phyloP scores from a whole-genome alignment of 2,329 filamentous ascomycete species.

The Septoria petroselini region DNA sequence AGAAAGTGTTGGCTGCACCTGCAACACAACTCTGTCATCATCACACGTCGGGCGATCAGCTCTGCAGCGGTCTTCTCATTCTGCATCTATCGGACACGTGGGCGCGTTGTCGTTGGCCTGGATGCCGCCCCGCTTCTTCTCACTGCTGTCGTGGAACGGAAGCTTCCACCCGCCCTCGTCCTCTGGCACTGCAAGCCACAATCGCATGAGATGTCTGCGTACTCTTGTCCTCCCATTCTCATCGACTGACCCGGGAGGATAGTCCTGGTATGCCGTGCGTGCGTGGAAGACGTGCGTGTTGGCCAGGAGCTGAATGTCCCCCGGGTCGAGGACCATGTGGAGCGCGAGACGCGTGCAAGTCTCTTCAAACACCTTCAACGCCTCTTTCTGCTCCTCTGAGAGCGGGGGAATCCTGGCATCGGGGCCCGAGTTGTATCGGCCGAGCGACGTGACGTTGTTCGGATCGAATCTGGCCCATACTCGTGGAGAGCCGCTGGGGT shows the following conservation, averaged over 20 bases:
- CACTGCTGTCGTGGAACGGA: conserved; percentile 73
- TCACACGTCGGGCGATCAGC: too few species aligned
- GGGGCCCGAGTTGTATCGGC: conserved; percentile 62
- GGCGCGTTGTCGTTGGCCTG: conserved; percentile 79
- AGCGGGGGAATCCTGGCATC: conserved; percentile 63
- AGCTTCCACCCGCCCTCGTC: conserved; percentile 79
- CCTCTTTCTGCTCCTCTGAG: conserved; percentile 65
- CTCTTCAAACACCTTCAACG: conserved; percentile 67
- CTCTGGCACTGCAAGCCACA: conserved; percentile 82
- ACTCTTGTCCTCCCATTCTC: conserved; percentile 52
- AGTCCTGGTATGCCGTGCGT: conserved; percentile 73
- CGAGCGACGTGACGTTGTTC: conserved; percentile 76
- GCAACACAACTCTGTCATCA: not conserved
- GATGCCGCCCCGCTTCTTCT: conserved; percentile 85
- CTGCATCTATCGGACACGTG: conserved; percentile 70
- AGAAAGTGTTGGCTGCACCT: too few species aligned
- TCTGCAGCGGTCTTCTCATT: conserved; percentile 44
- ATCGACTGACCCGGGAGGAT: conserved; percentile 48
- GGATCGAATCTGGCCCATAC: conserved; percentile 88
- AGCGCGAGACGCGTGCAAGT: conserved; percentile 70
- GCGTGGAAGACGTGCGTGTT: conserved; percentile 80
- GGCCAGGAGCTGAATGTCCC: conserved; percentile 81
- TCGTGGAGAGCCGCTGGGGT: conserved; percentile 53
- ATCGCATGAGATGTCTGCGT: conserved; percentile 71
- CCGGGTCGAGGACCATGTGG: conserved; percentile 82